phyloP scores from a whole-genome alignment of 306 rosid species.

The Quercus parvula region DNA sequence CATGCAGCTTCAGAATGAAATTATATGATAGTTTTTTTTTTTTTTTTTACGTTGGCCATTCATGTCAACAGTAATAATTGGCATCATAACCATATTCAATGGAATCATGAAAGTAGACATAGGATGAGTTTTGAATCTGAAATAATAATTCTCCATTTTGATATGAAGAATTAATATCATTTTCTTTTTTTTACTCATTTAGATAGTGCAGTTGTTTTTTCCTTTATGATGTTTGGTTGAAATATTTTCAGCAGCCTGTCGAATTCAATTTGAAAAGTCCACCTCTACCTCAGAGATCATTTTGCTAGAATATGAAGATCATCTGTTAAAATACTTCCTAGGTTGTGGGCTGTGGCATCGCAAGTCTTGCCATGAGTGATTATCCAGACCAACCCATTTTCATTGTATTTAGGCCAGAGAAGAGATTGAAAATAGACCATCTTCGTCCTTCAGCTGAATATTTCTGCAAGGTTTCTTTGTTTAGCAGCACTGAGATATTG shows the following conservation, averaged over 20 bases:
- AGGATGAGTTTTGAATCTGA: conserved; percentile 13
- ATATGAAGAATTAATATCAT: not conserved
- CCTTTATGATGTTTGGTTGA: conserved; percentile 1
- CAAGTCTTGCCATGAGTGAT: conserved; percentile 34
- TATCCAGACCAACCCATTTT: conserved; percentile 82
- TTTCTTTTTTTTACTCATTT: no score
- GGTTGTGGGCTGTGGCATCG: conserved; percentile 87
- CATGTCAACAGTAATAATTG: not conserved
- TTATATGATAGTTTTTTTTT: not conserved
- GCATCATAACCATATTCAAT: not conserved
- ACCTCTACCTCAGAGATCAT: conserved; percentile 66
- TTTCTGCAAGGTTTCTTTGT: conserved; percentile 76
- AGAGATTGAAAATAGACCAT: conserved; percentile 55
- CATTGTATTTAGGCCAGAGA: conserved; percentile 73
- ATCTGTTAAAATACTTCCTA: conserved; percentile 45
- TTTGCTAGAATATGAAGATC: conserved; percentile 62
- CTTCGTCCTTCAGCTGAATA: conserved; percentile 75
- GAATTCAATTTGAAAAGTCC: conserved; percentile 58
- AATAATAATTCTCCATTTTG: not conserved
- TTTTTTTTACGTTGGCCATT: not conserved
- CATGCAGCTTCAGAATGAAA: conserved; percentile 1
- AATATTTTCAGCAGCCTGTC: conserved; percentile 50
- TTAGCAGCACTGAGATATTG: conserved; percentile 61
- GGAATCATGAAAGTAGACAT: not conserved
- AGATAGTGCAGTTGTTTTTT: not conserved